A percentile compares a stretch with the other conserved stretches of the same genome.
Evolutionary conservation across 1,139 yeast species (phyloP).

Genomic region (Saccharomycopsis hybrid): DNA sequence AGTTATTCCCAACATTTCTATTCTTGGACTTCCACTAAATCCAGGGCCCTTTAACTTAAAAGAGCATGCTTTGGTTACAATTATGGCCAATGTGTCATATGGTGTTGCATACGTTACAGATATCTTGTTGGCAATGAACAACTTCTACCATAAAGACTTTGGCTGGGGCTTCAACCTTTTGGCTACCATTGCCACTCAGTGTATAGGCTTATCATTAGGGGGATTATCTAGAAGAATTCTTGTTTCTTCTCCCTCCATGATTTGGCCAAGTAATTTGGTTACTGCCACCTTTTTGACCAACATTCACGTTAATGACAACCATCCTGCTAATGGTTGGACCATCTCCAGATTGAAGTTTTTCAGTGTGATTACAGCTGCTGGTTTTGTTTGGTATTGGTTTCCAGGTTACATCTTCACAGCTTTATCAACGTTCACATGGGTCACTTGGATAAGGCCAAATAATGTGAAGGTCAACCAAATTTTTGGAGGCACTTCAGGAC

Average conservation of each 20-base stretch:
- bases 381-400: constrained; percentile 49
- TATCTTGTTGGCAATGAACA: constrained; percentile 43
- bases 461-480: constrained; percentile 52
- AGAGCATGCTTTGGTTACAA: constrained; percentile 55
- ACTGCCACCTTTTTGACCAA: constrained; percentile 46
- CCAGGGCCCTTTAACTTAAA: constrained; percentile 57
- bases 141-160: constrained; percentile 41
- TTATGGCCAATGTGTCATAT: constrained; percentile 49
- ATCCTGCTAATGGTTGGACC: constrained; percentile 49
- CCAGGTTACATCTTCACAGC: constrained; percentile 51
- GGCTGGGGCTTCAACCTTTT: constrained; percentile 48
- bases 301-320: constrained; percentile 54
- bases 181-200: constrained; percentile 48
- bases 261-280: constrained; percentile 53
- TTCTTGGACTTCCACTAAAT: constrained; percentile 39
- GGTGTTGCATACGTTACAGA: constrained; percentile 55
- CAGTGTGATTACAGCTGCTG: constrained; percentile 31
- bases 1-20: constrained; percentile 37
- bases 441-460: constrained; percentile 49
- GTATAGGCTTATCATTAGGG: constrained; percentile 61
- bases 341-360: constrained; percentile 45
- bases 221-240: constrained; percentile 51
- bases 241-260: constrained; percentile 54
- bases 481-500: constrained; percentile 56
- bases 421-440: constrained; percentile 43